These are phyloP conservation scores for Irpex sp. DNA, from an alignment of 1,284 basidiomycete species.

Conservation along the genomic window DNA sequence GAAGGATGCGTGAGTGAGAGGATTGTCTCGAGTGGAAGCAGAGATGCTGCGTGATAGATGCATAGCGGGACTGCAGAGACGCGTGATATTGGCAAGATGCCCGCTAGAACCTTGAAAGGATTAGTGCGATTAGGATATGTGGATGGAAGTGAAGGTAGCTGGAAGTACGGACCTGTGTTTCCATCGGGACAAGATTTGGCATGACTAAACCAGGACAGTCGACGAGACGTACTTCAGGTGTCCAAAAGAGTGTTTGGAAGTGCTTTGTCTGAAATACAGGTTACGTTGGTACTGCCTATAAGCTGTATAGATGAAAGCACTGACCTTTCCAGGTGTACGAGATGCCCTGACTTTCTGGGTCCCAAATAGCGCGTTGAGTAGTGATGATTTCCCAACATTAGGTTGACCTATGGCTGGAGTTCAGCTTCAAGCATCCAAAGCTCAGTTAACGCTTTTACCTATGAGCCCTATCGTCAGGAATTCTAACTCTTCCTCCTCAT, in stretches of 20 bases:
- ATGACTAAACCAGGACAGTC: conserved; percentile 87
- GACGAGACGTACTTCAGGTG: conserved; percentile 73
- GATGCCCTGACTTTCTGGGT: conserved; percentile 81
- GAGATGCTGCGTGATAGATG: conserved; percentile 62
- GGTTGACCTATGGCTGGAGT: conserved; percentile 68
- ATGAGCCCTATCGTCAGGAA: conserved; percentile 82
- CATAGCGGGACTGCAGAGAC: conserved; percentile 80
- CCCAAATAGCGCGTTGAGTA: conserved; percentile 89
- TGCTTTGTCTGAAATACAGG: conserved; percentile 72
- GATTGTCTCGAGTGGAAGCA: conserved; percentile 78
- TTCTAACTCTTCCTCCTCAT: conserved; percentile 38
- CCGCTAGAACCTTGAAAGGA: conserved; percentile 59
- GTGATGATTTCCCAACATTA: conserved; percentile 90
- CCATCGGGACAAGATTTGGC: conserved; percentile 76
- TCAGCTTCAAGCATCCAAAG: no score
- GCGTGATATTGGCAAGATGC: conserved; percentile 86
- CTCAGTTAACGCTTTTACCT: no score
- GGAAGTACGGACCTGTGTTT: conserved; percentile 58
- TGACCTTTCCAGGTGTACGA: conserved; percentile 86
- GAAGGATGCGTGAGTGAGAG: conserved; percentile 57
- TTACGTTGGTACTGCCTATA: background rate
- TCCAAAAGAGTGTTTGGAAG: conserved; percentile 91
- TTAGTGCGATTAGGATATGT: background rate
- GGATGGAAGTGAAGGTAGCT: background rate
- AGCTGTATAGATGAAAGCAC: conserved; percentile 1